Base-by-base conservation (phyloP, 306 rosid species). In the Parietaria judaica region DNA sequence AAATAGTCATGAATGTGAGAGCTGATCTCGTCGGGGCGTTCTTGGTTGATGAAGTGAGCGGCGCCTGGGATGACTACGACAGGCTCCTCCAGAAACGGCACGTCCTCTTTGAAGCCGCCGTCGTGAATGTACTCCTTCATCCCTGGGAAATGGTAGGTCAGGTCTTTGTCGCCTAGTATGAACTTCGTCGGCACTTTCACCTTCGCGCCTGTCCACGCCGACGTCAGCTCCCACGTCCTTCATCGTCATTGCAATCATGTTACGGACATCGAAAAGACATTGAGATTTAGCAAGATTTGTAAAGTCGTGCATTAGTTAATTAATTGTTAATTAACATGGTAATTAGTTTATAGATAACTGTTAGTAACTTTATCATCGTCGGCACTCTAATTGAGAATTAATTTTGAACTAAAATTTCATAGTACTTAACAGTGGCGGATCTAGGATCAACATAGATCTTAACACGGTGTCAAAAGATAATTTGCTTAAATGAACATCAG, bases 41-140 rank as follows among this genome's bases (percentile, higher is more conserved):
- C 79, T 52, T 68, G 70, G 45, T 74, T 64, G 70, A 68, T 69
- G 45, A 74, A 74, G 52, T 74, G 79, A 15, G 67, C 70, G 8
- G 59, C 74, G 43, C 74, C 79, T 63, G 68, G 67, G 15, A 74
- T 58, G 8, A 68, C 67, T 14, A 64, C 63, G 14, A 74, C 54
- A 23, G 31, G 31, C 11, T 65, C 67, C 38, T 74, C 61, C 58
- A 74, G 53, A 5, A 14, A n/a, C 3, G 74, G 74, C n/a, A 74
- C 74, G 51, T 64, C 61, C 51, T 23, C 55, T 52, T 68, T 62
- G 57, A 73, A 63, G 23, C 63, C 74, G 3, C 78, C 78, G 3
- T 58, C 53, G 58, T 58, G 70, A 17, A 74, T 51, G 58, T 74
- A 74, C 7, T 74, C 70, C 63, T 63, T 67, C 60, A 47, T 47